Percentiles rank a stretch among this genome's conserved stretches.
phyloP scores from a whole-genome alignment of 2,329 filamentous ascomycete species.

The Diplodia sapinea region DNA sequence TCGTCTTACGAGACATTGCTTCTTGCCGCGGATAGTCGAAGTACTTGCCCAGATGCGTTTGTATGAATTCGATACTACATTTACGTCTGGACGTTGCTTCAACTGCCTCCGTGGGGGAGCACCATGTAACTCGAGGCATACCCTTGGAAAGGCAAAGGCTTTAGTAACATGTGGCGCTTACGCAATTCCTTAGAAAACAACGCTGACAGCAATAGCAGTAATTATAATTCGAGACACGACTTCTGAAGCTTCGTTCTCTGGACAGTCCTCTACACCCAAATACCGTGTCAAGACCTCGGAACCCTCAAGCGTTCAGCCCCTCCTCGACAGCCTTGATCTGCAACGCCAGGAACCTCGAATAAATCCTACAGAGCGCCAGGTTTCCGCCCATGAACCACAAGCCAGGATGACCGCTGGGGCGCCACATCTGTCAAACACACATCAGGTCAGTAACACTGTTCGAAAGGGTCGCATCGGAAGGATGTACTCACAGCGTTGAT shows the following conservation, averaged over 20 bases:
- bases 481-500: conserved; percentile 36
- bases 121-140: too few relatives aligned
- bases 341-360: conserved; percentile 47
- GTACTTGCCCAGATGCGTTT: background rate
- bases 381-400: conserved; percentile 52
- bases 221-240: background rate
- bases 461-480: background rate
- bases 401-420: conserved; percentile 47
- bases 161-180: too few relatives aligned
- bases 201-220: too few relatives aligned
- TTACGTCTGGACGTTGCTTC: too few relatives aligned
- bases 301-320: conserved; percentile 34
- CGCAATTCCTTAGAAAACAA: too few relatives aligned
- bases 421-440: conserved; percentile 43
- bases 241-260: too few relatives aligned
- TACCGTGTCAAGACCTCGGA: too few relatives aligned
- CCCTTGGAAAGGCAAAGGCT: too few relatives aligned
- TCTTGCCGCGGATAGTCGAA: too few relatives aligned
- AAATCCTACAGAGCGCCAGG: conserved; percentile 46
- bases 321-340: conserved; percentile 52
- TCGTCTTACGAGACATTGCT: too few relatives aligned
- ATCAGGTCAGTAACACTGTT: background rate
- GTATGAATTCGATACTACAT: background rate
- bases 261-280: background rate
- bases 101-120: too few relatives aligned